A percentile compares a stretch with the other conserved stretches of the same genome.
phyloP scores from a whole-genome alignment of 73 alveolate genomes.

The Paramecium biaurelia region DNA sequence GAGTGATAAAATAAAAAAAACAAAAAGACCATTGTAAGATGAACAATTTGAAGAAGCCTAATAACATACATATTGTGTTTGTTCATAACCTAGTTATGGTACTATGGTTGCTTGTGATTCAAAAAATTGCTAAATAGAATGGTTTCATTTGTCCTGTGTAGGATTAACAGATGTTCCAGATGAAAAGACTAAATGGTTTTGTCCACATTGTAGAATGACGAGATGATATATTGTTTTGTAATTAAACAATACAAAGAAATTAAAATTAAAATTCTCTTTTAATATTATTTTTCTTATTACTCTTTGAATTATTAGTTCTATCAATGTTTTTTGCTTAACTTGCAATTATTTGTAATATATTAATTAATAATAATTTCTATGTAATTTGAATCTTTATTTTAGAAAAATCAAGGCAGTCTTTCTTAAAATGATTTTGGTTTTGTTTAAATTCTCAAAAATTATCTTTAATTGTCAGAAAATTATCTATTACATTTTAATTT shows the following conservation, averaged over 20 bases:
- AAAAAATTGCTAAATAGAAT: neutral
- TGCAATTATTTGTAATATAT: neutral
- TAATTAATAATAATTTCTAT: too few species aligned
- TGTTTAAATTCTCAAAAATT: too few species aligned
- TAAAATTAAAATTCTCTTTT: neutral
- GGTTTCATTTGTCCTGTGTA: conserved; percentile 26
- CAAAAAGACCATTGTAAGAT: neutral
- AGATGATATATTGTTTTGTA: neutral
- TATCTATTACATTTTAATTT: too few species aligned
- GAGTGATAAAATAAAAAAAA: neutral
- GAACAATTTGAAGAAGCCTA: neutral
- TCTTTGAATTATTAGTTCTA: neutral
- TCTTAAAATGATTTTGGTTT: too few species aligned
- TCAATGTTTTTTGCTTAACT: neutral
- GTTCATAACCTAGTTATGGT: neutral
- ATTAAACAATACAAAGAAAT: neutral
- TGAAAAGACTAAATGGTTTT: conserved; percentile 24
- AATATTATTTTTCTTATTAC: neutral
- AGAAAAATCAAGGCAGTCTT: too few species aligned
- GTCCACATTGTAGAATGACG: neutral
- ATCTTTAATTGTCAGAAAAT: too few species aligned
- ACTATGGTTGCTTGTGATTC: conserved; percentile 31
- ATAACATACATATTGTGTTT: neutral
- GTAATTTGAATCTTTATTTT: too few species aligned
- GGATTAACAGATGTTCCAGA: neutral